phyloP scores from a whole-genome alignment of 2,329 filamentous ascomycete genomes.

The Verticillium tricorpus region DNA sequence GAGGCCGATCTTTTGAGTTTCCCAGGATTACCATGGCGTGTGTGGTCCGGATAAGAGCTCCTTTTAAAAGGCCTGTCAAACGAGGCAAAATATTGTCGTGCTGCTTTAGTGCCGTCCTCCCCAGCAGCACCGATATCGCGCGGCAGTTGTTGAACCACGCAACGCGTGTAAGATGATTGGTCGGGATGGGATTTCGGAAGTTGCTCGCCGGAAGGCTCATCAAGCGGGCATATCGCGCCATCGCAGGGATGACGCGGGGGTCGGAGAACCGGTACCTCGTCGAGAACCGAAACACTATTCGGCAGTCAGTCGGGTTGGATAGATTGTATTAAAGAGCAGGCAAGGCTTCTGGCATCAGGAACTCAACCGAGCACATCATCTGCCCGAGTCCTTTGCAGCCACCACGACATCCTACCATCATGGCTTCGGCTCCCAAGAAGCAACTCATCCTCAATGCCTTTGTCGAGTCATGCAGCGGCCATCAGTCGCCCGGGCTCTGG shows the following conservation, averaged over 20 bases:
- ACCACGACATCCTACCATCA: neutral
- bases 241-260: neutral
- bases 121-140: neutral
- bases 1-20: neutral
- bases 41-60: neutral
- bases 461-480: constrained; percentile 34
- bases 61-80: neutral
- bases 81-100: neutral
- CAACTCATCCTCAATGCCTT: constrained; percentile 37
- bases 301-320: neutral
- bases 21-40: neutral
- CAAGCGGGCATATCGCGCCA: neutral
- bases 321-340: neutral
- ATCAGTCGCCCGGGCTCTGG: constrained; percentile 46
- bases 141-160: neutral
- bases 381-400: neutral
- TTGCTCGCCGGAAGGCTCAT: neutral
- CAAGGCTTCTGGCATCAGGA: neutral
- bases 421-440: constrained; percentile 22
- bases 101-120: neutral
- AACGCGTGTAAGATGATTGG: neutral
- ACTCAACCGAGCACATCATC: neutral
- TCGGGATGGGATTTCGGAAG: neutral
- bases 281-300: neutral
- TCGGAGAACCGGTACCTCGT: neutral